These are phyloP conservation scores for Rostrohypoxylon terebratum DNA, from an alignment of 495 filamentous ascomycete species.

Conservation along the genomic window DNA sequence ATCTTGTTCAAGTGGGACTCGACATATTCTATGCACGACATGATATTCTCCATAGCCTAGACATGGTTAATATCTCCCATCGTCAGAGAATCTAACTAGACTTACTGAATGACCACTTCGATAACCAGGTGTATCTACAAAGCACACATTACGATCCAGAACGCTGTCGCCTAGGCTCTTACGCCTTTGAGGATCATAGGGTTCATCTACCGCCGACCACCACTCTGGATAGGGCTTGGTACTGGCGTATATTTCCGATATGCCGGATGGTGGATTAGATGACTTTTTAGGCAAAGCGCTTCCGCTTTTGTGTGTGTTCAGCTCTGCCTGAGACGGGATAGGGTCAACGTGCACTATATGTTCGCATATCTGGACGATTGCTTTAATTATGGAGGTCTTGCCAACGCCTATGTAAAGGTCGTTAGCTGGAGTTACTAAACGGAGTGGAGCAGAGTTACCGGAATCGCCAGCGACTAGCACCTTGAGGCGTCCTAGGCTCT, in stretches of 20 bases:
- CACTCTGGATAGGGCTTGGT: conserved; percentile 92
- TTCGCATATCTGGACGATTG: conserved; percentile 92
- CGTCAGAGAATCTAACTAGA: conserved; percentile 5
- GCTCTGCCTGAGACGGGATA: conserved; percentile 60
- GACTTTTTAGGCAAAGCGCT: conserved; percentile 44
- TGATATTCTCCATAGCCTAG: conserved; percentile 72
- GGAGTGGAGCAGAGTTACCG: conserved; percentile 62
- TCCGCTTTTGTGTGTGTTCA: conserved; percentile 22
- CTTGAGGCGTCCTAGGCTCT: conserved; percentile 86
- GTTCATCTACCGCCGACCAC: conserved; percentile 93
- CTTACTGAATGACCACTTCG: conserved; percentile 69
- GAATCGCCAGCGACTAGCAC: conserved; percentile 85
- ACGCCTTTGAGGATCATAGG: conserved; percentile 73
- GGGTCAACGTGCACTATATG: conserved; percentile 97
- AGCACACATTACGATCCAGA: conserved; percentile 93
- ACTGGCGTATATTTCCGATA: conserved; percentile 90
- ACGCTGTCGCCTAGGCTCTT: conserved; percentile 86
- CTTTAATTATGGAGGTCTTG: conserved; percentile 92
- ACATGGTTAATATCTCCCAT: conserved; percentile 24
- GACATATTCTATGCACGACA: conserved; percentile 75
- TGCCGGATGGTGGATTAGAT: conserved; percentile 57
- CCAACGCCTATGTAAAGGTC: conserved; percentile 60
- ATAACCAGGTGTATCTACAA: conserved; percentile 91
- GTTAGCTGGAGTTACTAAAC: conserved; percentile 21
- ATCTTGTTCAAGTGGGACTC: conserved; percentile 77